phyloP scores from a whole-genome alignment of 257 asterid species.

The Datura wrightii region DNA sequence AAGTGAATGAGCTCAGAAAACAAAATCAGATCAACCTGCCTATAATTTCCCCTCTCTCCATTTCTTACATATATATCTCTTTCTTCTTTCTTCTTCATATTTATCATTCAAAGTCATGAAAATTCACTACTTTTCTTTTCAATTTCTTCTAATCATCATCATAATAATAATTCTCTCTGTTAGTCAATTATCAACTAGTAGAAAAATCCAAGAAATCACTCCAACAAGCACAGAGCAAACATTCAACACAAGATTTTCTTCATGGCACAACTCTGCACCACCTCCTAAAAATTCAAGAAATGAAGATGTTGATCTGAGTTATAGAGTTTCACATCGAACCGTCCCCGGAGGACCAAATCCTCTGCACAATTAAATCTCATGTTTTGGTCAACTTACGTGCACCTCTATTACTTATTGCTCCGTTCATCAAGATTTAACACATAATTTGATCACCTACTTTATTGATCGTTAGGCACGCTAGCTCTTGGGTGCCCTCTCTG shows the following conservation, averaged over 20 bases:
- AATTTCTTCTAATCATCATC: neutral
- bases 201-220: slow-evolving; percentile 22
- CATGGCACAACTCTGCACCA: slow-evolving; percentile 42
- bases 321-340: slow-evolving; percentile 40
- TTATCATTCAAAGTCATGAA: neutral
- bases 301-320: slow-evolving; percentile 24
- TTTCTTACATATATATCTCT: neutral
- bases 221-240: slow-evolving; percentile 23
- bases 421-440: neutral
- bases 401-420: accelerated
- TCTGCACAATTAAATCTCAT: slow-evolving; percentile 53
- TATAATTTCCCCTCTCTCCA: neutral
- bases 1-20: neutral
- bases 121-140: neutral
- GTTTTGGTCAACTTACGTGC: neutral
- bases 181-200: slow-evolving; percentile 11
- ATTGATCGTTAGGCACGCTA: neutral
- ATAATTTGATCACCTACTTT: neutral
- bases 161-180: neutral
- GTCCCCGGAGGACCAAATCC: slow-evolving; percentile 77
- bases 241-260: slow-evolving; percentile 39
- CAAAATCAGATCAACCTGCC: neutral
- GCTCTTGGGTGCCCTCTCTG: neutral
- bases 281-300: slow-evolving; percentile 42
- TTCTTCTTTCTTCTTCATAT: neutral